A percentile compares a stretch with the other conserved stretches of the same genome.
phyloP scores from a whole-genome alignment of 768 basidiomycete genomes.

The Tephrocybe sp. region DNA sequence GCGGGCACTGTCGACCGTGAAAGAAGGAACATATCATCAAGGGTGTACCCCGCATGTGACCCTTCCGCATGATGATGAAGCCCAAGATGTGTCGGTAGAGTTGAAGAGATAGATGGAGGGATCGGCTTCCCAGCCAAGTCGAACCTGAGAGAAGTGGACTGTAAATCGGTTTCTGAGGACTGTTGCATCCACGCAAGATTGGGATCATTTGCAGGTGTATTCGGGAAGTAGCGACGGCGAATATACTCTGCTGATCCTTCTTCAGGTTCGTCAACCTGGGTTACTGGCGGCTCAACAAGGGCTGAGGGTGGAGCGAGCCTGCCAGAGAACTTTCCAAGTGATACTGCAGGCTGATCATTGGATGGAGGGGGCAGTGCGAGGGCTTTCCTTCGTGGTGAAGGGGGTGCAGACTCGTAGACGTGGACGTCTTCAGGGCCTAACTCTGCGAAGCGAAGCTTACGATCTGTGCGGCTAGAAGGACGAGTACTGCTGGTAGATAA shows the following conservation, averaged over 20 bases:
- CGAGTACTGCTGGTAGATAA: slow-evolving; percentile 51
- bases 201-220: slow-evolving; percentile 63
- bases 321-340: slow-evolving; percentile 35
- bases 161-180: slow-evolving; percentile 22
- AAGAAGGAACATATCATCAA: slow-evolving; percentile 81
- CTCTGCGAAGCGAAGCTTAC: slow-evolving; percentile 74
- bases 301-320: slow-evolving; percentile 16
- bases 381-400: slow-evolving; percentile 62
- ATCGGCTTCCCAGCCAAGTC: slow-evolving; percentile 75
- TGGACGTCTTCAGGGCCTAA: slow-evolving; percentile 71
- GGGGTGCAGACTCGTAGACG: slow-evolving; percentile 79
- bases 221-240: slow-evolving; percentile 78
- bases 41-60: slow-evolving; percentile 79
- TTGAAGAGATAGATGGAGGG: slow-evolving; percentile 45
- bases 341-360: slow-evolving; percentile 36
- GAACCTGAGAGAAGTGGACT: slow-evolving; percentile 52
- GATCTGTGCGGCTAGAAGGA: slow-evolving; percentile 54
- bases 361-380: slow-evolving; percentile 59
- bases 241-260: slow-evolving; percentile 85
- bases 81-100: slow-evolving; percentile 80
- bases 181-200: slow-evolving; percentile 77
- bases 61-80: slow-evolving; percentile 89
- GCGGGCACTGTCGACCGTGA: slow-evolving; percentile 79
- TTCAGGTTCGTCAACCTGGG: slow-evolving; percentile 33
- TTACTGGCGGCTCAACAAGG: not conserved